Conservation (phyloP, 2,329 filamentous ascomycete genomes). For the Cercospora janseana region DNA sequence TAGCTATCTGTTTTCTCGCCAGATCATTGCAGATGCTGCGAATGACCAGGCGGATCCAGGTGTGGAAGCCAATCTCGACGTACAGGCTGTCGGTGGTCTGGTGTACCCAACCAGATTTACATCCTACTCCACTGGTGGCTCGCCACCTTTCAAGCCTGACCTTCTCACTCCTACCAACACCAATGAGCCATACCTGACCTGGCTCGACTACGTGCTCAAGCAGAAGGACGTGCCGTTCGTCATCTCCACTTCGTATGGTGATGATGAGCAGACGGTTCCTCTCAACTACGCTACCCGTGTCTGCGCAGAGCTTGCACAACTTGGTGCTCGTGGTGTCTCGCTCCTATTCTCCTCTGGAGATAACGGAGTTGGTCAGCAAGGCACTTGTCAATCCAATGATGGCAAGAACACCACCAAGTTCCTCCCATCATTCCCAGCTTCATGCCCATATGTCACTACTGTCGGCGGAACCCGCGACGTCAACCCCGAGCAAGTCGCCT, state of each 20-base stretch:
- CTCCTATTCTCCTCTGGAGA: slow-evolving; percentile 64
- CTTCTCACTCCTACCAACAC: slow-evolving; percentile 46
- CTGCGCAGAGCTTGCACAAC: slow-evolving; percentile 62
- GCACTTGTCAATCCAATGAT: slow-evolving; percentile 47
- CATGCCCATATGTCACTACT: slow-evolving; percentile 49
- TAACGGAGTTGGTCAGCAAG: slow-evolving; percentile 50
- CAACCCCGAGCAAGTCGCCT: slow-evolving; percentile 43
- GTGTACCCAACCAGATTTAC: slow-evolving; percentile 50
- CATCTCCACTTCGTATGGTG: slow-evolving; percentile 64
- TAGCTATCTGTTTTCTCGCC: slow-evolving; percentile 43
- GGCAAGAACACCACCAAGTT: slow-evolving; percentile 47
- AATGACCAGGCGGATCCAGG: slow-evolving; percentile 51
- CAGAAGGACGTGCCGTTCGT: slow-evolving; percentile 57
- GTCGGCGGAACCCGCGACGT: slow-evolving; percentile 46
- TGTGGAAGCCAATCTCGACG: slow-evolving; percentile 62
- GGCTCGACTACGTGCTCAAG: slow-evolving; percentile 58
- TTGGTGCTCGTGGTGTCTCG: slow-evolving; percentile 63
- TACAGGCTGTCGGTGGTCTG: slow-evolving; percentile 39
- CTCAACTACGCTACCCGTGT: slow-evolving; percentile 58
- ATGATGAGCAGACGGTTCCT: slow-evolving; percentile 63
- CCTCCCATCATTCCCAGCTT: slow-evolving; percentile 47
- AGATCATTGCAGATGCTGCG: slow-evolving; percentile 57
- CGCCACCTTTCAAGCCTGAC: slow-evolving; percentile 49
- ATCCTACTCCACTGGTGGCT: slow-evolving; percentile 60
- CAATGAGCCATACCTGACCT: slow-evolving; percentile 67